Evolutionary conservation across 73 alveolate genomes (phyloP).

Genomic region (Paramecium primaurelia): DNA sequence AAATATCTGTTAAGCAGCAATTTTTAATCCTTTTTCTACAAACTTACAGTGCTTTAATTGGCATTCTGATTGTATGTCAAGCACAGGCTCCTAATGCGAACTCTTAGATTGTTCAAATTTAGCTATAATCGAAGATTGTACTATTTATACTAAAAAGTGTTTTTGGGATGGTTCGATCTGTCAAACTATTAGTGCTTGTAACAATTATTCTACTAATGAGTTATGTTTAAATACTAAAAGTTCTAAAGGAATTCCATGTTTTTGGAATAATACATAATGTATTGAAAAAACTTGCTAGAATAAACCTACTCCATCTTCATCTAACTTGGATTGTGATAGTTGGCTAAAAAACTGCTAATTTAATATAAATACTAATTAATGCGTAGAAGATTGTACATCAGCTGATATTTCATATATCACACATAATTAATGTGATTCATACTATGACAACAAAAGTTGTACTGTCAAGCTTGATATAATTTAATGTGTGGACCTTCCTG

Average conservation of each 20-base stretch:
- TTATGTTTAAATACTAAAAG: neutral
- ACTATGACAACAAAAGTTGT: neutral
- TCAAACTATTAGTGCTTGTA: neutral
- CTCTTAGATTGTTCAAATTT: neutral
- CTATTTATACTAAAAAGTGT: neutral
- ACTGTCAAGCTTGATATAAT: neutral
- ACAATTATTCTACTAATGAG: neutral
- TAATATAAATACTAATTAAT: too few relatives aligned
- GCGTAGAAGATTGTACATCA: neutral
- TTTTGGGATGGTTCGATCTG: neutral
- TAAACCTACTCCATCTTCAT: neutral
- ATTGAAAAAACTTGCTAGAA: neutral
- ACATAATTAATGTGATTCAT: neutral
- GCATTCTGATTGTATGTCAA: neutral
- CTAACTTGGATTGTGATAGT: neutral
- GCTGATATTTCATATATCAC: neutral
- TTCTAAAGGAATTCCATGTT: neutral
- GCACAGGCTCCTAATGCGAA: neutral
- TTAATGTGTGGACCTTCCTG: neutral
- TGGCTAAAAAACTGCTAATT: neutral
- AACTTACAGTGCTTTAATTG: neutral
- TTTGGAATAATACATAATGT: neutral
- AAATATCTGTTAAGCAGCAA: neutral
- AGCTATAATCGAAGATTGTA: neutral
- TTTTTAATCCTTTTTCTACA: too few relatives aligned